Percentiles rank a stretch among this genome's conserved stretches.
These are phyloP conservation scores for Misopates orontium DNA, from an alignment of 257 asterid genomes.

Conservation along the genomic window DNA sequence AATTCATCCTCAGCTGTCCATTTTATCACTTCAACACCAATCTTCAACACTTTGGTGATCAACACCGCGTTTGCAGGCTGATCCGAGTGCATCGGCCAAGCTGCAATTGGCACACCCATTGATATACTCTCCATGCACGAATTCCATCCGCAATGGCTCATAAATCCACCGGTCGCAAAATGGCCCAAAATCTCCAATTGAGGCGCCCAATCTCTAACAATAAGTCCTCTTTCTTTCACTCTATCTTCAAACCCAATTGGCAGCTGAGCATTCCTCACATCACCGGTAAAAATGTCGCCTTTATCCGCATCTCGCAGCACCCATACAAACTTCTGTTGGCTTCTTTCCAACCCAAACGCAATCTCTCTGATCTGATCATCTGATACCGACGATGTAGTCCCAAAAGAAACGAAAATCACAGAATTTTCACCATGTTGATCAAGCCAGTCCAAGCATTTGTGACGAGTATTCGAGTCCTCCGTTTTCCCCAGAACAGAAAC, in stretches of 20 bases:
- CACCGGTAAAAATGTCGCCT: conserved; percentile 47
- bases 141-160: conserved; percentile 57
- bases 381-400: conserved; percentile 51
- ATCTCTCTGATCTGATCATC: conserved; percentile 48
- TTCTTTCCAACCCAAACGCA: conserved; percentile 49
- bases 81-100: conserved; percentile 69
- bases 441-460: conserved; percentile 53
- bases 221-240: conserved; percentile 37
- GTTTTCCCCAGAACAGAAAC: neutral
- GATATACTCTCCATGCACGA: conserved; percentile 51
- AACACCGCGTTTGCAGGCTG: conserved; percentile 52
- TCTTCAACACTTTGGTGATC: conserved; percentile 33
- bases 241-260: conserved; percentile 43
- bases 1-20: conserved; percentile 37
- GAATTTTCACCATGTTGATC: conserved; percentile 39
- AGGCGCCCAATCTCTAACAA: conserved; percentile 61
- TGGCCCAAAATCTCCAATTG: conserved; percentile 54
- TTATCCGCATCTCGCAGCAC: conserved; percentile 61
- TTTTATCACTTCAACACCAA: conserved; percentile 31
- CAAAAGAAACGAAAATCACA: conserved; percentile 58
- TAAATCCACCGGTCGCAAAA: conserved; percentile 47
- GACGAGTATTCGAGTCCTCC: neutral
- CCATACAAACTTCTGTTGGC: conserved; percentile 61
- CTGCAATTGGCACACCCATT: conserved; percentile 50
- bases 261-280: conserved; percentile 22